Evolutionary conservation across 352 stramenopile species (phyloP).

Genomic region (Pythium aristosporum): DNA sequence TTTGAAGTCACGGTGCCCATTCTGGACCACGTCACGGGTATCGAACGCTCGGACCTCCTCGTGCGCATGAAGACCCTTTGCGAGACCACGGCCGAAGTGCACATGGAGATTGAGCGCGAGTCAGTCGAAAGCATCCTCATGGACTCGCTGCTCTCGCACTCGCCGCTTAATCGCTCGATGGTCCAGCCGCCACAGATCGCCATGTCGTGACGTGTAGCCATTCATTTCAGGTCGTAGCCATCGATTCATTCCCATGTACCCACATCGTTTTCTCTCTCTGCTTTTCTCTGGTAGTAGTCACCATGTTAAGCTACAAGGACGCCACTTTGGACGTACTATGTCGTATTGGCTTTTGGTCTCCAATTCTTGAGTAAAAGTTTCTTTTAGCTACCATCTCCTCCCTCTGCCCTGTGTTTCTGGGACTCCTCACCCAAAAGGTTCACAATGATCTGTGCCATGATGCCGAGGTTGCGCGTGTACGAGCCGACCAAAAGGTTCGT

Average conservation of each 20-base stretch:
- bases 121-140: slow-evolving; percentile 23
- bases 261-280: background rate
- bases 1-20: slow-evolving; percentile 21
- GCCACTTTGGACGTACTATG: no score
- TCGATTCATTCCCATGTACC: background rate
- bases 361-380: no score
- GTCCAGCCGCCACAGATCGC: background rate
- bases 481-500: slow-evolving; percentile 46
- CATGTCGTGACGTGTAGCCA: background rate
- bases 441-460: slow-evolving; percentile 44
- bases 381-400: no score
- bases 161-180: slow-evolving; percentile 2
- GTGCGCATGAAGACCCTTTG: slow-evolving; percentile 5
- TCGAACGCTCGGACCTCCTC: slow-evolving; percentile 7
- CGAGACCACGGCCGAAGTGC: slow-evolving; percentile 8
- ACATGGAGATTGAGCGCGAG: slow-evolving; percentile 19
- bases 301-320: no score
- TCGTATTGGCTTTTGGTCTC: no score
- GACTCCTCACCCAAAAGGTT: slow-evolving; percentile 29
- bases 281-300: no score
- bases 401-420: slow-evolving; percentile 4
- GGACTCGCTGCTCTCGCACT: slow-evolving; percentile 12
- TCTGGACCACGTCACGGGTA: slow-evolving; percentile 16
- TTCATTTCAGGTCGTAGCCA: background rate
- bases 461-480: slow-evolving; percentile 43